Base-by-base conservation (phyloP, 1,284 basidiomycete species). In the Marasmius tenuissimus region DNA sequence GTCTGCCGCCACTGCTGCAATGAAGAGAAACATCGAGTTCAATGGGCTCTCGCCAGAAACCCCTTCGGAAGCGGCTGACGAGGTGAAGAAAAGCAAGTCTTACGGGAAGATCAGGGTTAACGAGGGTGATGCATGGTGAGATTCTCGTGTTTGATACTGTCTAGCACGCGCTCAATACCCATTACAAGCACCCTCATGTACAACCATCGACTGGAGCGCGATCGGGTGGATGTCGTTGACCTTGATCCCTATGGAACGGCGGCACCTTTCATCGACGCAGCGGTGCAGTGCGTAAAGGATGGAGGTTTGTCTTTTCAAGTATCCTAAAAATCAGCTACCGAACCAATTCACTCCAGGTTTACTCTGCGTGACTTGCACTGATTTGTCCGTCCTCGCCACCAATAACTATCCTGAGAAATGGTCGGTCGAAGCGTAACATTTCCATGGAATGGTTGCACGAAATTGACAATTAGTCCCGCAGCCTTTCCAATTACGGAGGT, bases 171-270 rank as follows among this genome's bases (percentile, higher is more conserved):
- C 38, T 45, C 66, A 34, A 20, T 33, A 57, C 47, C 50, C 27
- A 33, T 59, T 60, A 14, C 63, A 27, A 96, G 94, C 70, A 82
- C 92, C 1, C 78, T 97, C 61, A 96, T 98, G 93, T 98, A 98
- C 74, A 84, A 84, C 55, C 95, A 97, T 73, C 89, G 96, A 47
- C 79, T 84, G 57, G 87, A 87, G 47, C 81, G 81, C 47, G 79
- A 84, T 11, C 88, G 91, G 5, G 96, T 98, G 40, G 96, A 99
- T 67, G 93, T 96, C 37, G 89, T 99, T 20, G 97, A 99, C 73
- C 83, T 99, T 16, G 97, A 99, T 72, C 97, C 97, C 0, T 99
- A 99, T 72, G 97, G 97, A 0, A 97, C 95, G 5, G 97, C 97
- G 0, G 92, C 95, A 3, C 96, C 96, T 0, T 99, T 99, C 74